Percentiles rank a stretch among this genome's conserved stretches.
Evolutionary conservation across 2,329 filamentous ascomycete species (phyloP).

Genomic region (Teratosphaeria gauchensis): DNA sequence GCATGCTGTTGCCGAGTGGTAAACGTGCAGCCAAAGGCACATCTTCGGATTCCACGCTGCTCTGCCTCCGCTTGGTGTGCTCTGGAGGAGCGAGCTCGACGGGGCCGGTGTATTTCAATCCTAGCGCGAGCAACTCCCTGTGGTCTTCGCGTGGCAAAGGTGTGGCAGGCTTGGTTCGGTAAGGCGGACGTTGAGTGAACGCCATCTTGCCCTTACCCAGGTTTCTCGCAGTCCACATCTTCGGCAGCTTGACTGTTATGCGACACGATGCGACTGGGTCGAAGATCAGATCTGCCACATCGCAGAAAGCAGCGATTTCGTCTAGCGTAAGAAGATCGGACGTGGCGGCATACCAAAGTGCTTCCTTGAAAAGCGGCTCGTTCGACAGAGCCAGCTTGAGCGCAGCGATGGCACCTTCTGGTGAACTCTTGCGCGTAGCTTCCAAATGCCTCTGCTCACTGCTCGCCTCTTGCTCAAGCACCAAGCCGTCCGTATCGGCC

Average conservation of each 20-base stretch:
- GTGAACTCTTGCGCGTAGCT: slow-evolving; percentile 43
- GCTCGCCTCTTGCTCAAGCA: slow-evolving; percentile 48
- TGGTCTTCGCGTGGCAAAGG: slow-evolving; percentile 21
- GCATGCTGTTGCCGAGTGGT: not conserved
- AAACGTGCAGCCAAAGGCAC: not conserved
- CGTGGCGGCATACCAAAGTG: slow-evolving; percentile 47
- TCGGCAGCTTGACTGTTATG: slow-evolving; percentile 45
- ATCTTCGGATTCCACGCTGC: slow-evolving; percentile 6
- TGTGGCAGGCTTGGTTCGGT: slow-evolving; percentile 18
- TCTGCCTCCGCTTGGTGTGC: slow-evolving; percentile 4
- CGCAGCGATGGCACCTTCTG: slow-evolving; percentile 49
- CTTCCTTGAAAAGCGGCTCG: slow-evolving; percentile 41
- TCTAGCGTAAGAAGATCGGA: slow-evolving; percentile 41
- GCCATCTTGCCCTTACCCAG: slow-evolving; percentile 40
- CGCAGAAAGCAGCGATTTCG: slow-evolving; percentile 48
- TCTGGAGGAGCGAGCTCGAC: slow-evolving; percentile 8
- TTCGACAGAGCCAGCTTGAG: slow-evolving; percentile 44
- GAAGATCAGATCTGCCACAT: slow-evolving; percentile 49
- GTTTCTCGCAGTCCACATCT: slow-evolving; percentile 47
- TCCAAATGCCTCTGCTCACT: slow-evolving; percentile 44
- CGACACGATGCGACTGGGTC: slow-evolving; percentile 40
- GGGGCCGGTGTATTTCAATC: slow-evolving; percentile 23
- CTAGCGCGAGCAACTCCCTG: slow-evolving; percentile 17
- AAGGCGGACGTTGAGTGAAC: slow-evolving; percentile 20
- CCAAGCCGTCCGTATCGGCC: slow-evolving; percentile 36